Evolutionary conservation across 768 basidiomycete species (phyloP), one percentile per base, ranked within the genome.

Genomic region (Mycena chlorophos): DNA sequence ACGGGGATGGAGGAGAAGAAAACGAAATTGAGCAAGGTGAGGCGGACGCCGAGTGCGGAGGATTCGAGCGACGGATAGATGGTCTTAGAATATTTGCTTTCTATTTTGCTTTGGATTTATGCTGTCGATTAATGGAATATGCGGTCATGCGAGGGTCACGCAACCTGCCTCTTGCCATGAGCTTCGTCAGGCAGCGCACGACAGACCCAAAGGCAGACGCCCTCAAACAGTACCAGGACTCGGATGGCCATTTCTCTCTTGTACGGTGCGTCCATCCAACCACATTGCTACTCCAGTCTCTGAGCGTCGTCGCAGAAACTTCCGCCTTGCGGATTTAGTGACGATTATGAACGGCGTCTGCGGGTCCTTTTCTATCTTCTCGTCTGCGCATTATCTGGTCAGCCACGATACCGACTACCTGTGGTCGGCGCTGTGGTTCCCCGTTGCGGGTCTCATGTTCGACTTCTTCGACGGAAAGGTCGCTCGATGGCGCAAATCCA

Each of bases 291-390:
- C 39, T n/a, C 42, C 46, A 55, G 60, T 40, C 19, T 62, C 63
- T 60, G 54, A 62, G 26, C 23, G 52, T 53, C 37, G 52, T 52
- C 52, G 19, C 65, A 97, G 97, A 64, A 98, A 98, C 72, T 99
- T 99, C 69, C 91, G 95, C 51, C 83, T 98, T 25, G 97, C 97
- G 62, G 97, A 99, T 77, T 81, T 97, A 49, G 94, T 99, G 65
- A 99, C 97, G 30, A 94, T 99, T 61, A 94, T 95, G 88, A 99
- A 99, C 69, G 97, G 97, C 42, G 89, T 98, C 71, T 99, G 97
- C 74, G 97, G 97, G 55, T 90, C 91, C 17, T 88, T 96, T 64
- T 98, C 94, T 25, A 83, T 99, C 68, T 94, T 98, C 72, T 91
- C 88, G 31, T 94, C 92, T 5, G 94, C 91, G 43, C 85, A 86